Evolutionary conservation across 2,329 filamentous ascomycete species (phyloP), one percentile per base, ranked within the genome.

Genomic region (Saccharata proteae): DNA sequence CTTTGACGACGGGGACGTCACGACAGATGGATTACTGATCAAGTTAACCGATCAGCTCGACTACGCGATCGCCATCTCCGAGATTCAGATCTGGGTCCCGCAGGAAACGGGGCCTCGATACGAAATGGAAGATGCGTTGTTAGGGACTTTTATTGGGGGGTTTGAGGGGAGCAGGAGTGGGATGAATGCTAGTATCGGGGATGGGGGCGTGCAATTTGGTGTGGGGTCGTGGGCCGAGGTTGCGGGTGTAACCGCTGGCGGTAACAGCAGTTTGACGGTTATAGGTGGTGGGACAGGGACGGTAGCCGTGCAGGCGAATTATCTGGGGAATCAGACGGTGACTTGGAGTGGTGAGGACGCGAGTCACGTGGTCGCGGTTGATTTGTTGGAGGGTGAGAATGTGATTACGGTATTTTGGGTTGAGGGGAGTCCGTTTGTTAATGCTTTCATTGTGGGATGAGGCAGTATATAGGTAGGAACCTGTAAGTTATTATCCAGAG

Each of bases 11-110:
- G n/a, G n/a, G 7, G 19, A 21, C 19, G 19, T 21, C 19, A 7
- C 19, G 7, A n/a, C 19, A 7, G 19, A 21, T 21, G 19, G 19
- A 7, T 21, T 30, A 5, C 16, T 15, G 14, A 10, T 30, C 5
- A 30, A 19, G 13, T 15, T 30, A 8, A 15, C 9, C 11, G 25
- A 30, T n/a, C 12, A n/a, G 20, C 12, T 24, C 5, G 20, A 22
- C 20, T 30, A 24, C 29, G 20, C 29, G 20, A n/a, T 30, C 29
- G 29, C 20, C 9, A 19, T 30, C 9, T 23, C 20, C 9, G 29
- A 30, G 20, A 15, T 30, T 12, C 29, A 30, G 29, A 10, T 30
- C 5, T 30, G 29, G 29, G 29, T 30, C 8, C 29, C 29, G 6
- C 20, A 30, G n/a, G 14, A 24, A n/a, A 11, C 9, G 4, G n/a